Conservation (phyloP, 352 stramenopile genomes). For the Globisporangium okanoganense region DNA sequence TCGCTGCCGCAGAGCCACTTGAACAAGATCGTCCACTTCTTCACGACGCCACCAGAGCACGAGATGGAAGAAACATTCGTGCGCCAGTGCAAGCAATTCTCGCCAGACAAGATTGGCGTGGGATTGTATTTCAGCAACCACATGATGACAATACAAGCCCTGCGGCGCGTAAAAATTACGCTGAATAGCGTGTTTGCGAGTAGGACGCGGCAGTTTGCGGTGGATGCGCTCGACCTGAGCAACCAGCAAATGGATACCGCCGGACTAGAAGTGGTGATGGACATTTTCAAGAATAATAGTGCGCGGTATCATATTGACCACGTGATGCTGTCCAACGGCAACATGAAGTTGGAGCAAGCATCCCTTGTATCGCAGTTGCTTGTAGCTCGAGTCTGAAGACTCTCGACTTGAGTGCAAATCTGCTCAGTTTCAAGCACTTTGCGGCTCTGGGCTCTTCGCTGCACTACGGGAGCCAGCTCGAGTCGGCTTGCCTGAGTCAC, state of each 20-base stretch:
- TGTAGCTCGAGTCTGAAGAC: not conserved
- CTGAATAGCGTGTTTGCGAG: not conserved
- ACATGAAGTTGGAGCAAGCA: too few relatives aligned
- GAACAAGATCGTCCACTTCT: too few relatives aligned
- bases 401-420: not conserved
- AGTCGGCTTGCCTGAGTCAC: not conserved
- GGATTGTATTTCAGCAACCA: too few relatives aligned
- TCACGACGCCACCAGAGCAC: too few relatives aligned
- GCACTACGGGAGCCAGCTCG: not conserved
- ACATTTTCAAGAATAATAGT: not conserved
- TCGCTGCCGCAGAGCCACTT: too few relatives aligned
- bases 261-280: not conserved
- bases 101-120: too few relatives aligned
- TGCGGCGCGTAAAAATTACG: not conserved
- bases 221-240: not conserved
- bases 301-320: not conserved
- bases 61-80: too few relatives aligned
- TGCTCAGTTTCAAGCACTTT: not conserved
- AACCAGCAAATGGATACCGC: not conserved
- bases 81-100: too few relatives aligned
- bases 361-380: not conserved
- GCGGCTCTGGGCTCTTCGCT: conserved; percentile 1
- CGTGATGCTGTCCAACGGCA: not conserved
- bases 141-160: too few relatives aligned
- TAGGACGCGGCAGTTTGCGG: conserved; percentile 1